Conservation (phyloP, 352 stramenopile species). For the Blastocystis sp. region DNA sequence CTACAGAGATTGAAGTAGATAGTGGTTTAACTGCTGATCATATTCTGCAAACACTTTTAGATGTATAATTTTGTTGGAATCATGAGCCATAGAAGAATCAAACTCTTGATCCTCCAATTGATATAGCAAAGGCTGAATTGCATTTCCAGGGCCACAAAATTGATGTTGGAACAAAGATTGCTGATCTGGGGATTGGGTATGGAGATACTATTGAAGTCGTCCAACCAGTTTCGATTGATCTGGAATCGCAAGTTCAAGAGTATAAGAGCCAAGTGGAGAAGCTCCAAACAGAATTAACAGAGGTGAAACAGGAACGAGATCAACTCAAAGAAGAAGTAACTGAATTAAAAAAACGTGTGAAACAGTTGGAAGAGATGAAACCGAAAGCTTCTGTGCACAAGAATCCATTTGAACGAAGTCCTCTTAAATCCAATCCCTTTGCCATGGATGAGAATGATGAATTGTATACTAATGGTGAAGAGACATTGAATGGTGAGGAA, state of each 20-base stretch:
- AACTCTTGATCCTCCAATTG: not conserved
- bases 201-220: not conserved
- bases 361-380: too few species aligned
- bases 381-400: too few species aligned
- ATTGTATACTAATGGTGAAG: too few species aligned
- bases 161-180: not conserved
- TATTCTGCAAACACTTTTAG: not conserved
- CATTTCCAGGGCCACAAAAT: not conserved
- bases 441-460: too few species aligned
- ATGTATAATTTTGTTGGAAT: not conserved
- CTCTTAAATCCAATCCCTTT: too few species aligned
- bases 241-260: too few species aligned
- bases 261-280: too few species aligned
- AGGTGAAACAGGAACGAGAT: too few species aligned
- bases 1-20: not conserved
- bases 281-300: too few species aligned
- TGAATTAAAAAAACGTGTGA: too few species aligned
- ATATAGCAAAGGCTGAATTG: not conserved
- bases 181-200: not conserved
- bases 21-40: not conserved
- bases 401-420: too few species aligned
- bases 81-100: not conserved
- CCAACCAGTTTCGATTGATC: not conserved
- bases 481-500: not conserved
- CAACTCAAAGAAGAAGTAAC: too few species aligned